Base-by-base conservation (phyloP, 352 stramenopile genomes). In the Lagenidium sp. region DNA sequence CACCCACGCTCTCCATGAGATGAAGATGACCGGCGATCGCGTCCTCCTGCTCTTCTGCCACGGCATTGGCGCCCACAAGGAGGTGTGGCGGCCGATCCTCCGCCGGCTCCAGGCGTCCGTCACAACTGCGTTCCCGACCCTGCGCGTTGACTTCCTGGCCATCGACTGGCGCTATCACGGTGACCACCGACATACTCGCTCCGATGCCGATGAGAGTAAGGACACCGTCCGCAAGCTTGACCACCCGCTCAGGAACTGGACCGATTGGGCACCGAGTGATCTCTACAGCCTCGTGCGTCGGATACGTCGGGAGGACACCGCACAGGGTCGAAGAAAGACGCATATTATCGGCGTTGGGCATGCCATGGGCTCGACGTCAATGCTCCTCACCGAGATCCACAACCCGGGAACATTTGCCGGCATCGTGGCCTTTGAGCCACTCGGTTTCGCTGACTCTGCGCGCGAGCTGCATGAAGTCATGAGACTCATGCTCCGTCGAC, bases 101-200 rank as follows among this genome's bases (percentile, higher is more conserved):
- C 53, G 45, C 35, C 49, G 53, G 0, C 38, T 79, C 13, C 47
- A 60, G 37, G 48, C 37, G 3, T 51, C 60, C 19, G n/a, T n/a
- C n/a, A n/a, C n/a, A n/a, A n/a, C n/a, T n/a, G n/a, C n/a, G n/a
- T n/a, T n/a, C n/a, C 50, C 56, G 22, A 39, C 63, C 21, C 41
- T 79, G 1, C 32, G 41, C 8, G 41, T 53, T 0, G 52, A 74
- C 7, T 55, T 67, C 24, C 36, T 51, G 19, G 40, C 57, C 24
- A 63, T 75, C 43, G 63, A 74, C 28, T 69, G 65, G 28, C 47
- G 35, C 1, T 79, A 59, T 50, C 66, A 79, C 20, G 66, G 63
- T 13, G 50, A 54, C 26, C 55, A 60, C 16, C n/a, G n/a, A n/a
- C n/a, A n/a, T n/a, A n/a, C n/a, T n/a, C n/a, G n/a, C n/a, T n/a